A percentile compares a stretch with the other conserved stretches of the same genome.
Conservation (phyloP, 306 rosid species). For the Luffa aegyptiaca region DNA sequence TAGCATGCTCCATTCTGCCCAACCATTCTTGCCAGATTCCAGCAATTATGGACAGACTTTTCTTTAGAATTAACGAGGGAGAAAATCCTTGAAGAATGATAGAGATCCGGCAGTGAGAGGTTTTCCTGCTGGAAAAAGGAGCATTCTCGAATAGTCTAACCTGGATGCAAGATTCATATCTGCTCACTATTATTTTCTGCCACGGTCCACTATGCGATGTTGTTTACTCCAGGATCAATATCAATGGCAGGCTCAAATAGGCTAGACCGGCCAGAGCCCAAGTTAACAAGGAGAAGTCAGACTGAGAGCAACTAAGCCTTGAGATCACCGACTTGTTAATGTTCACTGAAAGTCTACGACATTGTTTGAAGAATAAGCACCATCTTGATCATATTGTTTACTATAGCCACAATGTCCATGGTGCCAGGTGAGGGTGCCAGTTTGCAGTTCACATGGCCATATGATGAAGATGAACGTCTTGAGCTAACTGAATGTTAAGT, state of each 20-base stretch:
- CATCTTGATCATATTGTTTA: background rate
- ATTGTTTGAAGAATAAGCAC: background rate
- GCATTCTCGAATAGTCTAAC: no score
- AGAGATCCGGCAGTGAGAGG: background rate
- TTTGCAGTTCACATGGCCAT: background rate
- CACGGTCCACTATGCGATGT: background rate
- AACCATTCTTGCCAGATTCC: background rate
- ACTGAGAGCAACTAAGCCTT: background rate
- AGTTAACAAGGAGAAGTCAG: background rate
- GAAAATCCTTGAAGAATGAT: background rate
- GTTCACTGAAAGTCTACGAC: background rate
- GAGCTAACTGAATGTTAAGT: background rate
- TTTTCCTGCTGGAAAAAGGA: no score
- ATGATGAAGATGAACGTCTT: background rate
- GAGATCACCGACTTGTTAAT: background rate
- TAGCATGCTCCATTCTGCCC: background rate
- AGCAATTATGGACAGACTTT: background rate
- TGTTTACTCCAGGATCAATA: background rate
- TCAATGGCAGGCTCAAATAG: background rate
- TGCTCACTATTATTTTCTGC: background rate
- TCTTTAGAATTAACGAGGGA: background rate
- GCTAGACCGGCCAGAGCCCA: background rate
- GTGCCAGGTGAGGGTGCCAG: background rate
- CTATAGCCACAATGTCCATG: background rate
- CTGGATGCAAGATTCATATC: background rate